phyloP scores from a whole-genome alignment of 1,284 basidiomycete species.

The Ceratobasidium sp. region DNA sequence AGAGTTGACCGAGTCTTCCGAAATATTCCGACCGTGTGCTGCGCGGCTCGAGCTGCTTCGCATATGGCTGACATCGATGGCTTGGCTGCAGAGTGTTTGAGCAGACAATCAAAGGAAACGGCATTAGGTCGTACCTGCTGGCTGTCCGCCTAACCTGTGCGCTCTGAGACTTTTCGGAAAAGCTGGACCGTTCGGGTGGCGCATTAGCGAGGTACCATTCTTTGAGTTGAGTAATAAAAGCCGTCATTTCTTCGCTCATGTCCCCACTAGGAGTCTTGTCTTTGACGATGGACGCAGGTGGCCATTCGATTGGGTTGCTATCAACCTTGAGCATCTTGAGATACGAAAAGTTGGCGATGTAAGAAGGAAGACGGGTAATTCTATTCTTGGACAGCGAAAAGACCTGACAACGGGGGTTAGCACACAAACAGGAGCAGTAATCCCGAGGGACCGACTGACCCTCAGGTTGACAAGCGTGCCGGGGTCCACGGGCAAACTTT shows the following conservation, averaged over 20 bases:
- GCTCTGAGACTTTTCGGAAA: slow-evolving; percentile 43
- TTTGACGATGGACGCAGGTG: slow-evolving; percentile 66
- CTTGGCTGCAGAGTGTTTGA: slow-evolving; percentile 27
- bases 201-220: slow-evolving; percentile 70
- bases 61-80: slow-evolving; percentile 10
- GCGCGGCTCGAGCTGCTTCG: slow-evolving; percentile 6
- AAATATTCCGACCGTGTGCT: slow-evolving; percentile 33
- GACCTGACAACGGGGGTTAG: slow-evolving; percentile 59
- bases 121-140: slow-evolving; percentile 40
- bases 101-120: not conserved
- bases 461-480: slow-evolving; percentile 82
- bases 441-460: slow-evolving; percentile 54
- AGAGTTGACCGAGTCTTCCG: slow-evolving; percentile 34
- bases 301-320: slow-evolving; percentile 93
- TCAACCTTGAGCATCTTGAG: slow-evolving; percentile 88
- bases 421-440: slow-evolving; percentile 7
- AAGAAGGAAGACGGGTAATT: slow-evolving; percentile 78
- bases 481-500: slow-evolving; percentile 77
- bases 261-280: slow-evolving; percentile 47
- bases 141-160: slow-evolving; percentile 46
- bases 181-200: slow-evolving; percentile 42
- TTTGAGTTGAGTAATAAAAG: slow-evolving; percentile 77
- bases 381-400: slow-evolving; percentile 89
- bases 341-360: slow-evolving; percentile 74
- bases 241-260: slow-evolving; percentile 63